phyloP scores from a whole-genome alignment of 2,329 filamentous ascomycete species.

The Monilinia polystroma region DNA sequence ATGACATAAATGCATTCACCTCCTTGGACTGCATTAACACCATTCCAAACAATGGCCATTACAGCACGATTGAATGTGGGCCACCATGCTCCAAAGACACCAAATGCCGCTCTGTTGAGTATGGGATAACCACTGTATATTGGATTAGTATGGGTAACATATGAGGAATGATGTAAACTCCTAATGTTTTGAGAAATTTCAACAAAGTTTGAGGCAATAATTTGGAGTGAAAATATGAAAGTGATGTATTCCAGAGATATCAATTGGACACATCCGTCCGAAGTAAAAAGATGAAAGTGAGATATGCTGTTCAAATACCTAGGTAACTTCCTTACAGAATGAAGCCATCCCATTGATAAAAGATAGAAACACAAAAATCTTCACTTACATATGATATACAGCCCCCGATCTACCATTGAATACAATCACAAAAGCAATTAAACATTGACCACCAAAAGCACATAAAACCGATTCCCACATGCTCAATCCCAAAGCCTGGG shows the following conservation, averaged over 20 bases:
- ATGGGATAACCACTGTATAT: conserved; percentile 42
- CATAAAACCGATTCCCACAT: conserved; percentile 51
- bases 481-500: conserved; percentile 46
- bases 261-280: neutral
- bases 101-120: conserved; percentile 46
- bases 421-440: conserved; percentile 45
- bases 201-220: neutral
- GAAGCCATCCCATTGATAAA: neutral
- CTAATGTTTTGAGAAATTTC: neutral
- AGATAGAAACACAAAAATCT: neutral
- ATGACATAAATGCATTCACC: conserved; percentile 44
- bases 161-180: neutral
- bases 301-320: neutral
- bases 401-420: conserved; percentile 47
- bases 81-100: conserved; percentile 48
- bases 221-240: neutral
- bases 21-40: conserved; percentile 42
- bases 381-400: conserved; percentile 44
- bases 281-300: neutral
- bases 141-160: neutral
- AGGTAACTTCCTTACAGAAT: neutral
- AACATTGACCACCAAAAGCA: conserved; percentile 44
- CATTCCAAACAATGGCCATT: conserved; percentile 44
- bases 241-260: too few relatives aligned
- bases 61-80: conserved; percentile 46